phyloP scores from a whole-genome alignment of 2,329 filamentous ascomycete species.

The Fonsecaea pugnacius region DNA sequence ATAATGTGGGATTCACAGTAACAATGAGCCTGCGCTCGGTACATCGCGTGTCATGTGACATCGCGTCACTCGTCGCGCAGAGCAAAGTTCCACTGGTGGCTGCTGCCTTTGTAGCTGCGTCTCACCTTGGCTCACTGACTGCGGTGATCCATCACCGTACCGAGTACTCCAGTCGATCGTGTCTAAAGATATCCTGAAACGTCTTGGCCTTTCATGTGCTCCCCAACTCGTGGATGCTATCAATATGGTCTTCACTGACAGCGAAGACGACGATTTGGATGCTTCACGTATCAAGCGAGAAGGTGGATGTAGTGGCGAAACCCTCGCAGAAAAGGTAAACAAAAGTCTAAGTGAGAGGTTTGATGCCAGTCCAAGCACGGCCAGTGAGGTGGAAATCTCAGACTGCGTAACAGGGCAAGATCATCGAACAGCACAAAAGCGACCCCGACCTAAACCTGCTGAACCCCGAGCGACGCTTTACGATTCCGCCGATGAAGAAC shows the following conservation, averaged over 20 bases:
- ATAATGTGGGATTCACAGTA: neutral
- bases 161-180: neutral
- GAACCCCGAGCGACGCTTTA: constrained; percentile 7
- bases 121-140: neutral
- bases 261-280: constrained; percentile 34
- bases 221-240: neutral
- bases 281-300: constrained; percentile 17
- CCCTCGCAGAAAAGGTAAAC: constrained; percentile 12
- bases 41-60: constrained; percentile 2
- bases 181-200: neutral
- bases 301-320: neutral
- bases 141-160: neutral
- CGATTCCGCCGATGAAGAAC: constrained; percentile 28
- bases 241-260: constrained; percentile 32
- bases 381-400: constrained; percentile 12
- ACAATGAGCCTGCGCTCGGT: too few relatives aligned
- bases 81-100: neutral
- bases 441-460: constrained; percentile 1
- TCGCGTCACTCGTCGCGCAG: neutral
- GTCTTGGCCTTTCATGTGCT: neutral
- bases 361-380: constrained; percentile 2
- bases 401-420: constrained; percentile 10
- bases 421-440: constrained; percentile 11
- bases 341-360: neutral
- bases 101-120: neutral